A percentile compares a stretch with the other conserved stretches of the same genome.
phyloP scores from a whole-genome alignment of 345 rosid species.

The Linum tenue region DNA sequence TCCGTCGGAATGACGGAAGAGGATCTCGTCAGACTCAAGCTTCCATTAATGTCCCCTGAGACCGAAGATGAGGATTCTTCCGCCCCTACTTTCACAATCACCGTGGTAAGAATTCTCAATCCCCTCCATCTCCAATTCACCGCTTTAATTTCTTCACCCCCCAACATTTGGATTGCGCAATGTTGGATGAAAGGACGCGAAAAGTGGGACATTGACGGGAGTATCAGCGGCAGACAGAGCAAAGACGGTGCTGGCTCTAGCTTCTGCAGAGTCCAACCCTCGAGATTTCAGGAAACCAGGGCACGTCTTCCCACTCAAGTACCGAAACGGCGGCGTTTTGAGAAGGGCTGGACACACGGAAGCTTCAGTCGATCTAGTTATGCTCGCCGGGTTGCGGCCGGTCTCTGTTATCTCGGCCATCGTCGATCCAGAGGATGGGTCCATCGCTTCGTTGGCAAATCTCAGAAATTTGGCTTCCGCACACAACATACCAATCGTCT shows the following conservation, averaged over 20 bases:
- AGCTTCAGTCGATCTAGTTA: conserved; percentile 71
- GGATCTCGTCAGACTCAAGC: conserved; percentile 64
- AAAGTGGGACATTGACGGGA: conserved; percentile 56
- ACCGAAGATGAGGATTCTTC: conserved; percentile 66
- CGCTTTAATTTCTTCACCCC: background rate
- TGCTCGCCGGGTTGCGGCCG: conserved; percentile 48
- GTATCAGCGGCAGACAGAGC: conserved; percentile 73
- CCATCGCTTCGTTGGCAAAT: conserved; percentile 45
- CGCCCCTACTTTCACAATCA: conserved; percentile 78
- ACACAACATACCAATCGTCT: conserved; percentile 49
- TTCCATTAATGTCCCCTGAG: conserved; percentile 76
- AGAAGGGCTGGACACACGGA: conserved; percentile 87
- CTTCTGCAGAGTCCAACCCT: conserved; percentile 48
- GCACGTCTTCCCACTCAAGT: conserved; percentile 85
- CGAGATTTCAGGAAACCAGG: conserved; percentile 78
- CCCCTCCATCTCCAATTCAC: background rate
- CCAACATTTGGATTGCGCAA: no score
- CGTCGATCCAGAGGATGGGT: conserved; percentile 60
- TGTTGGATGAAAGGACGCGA: conserved; percentile 45
- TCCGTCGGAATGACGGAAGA: conserved; percentile 74
- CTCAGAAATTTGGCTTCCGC: conserved; percentile 46
- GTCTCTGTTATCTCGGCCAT: conserved; percentile 65
- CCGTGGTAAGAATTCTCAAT: conserved; percentile 36
- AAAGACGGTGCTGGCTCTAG: conserved; percentile 57
- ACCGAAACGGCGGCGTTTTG: conserved; percentile 74